These are phyloP conservation scores for Lineolata rhizophorae DNA, from an alignment of 495 filamentous ascomycete genomes.

Conservation along the genomic window DNA sequence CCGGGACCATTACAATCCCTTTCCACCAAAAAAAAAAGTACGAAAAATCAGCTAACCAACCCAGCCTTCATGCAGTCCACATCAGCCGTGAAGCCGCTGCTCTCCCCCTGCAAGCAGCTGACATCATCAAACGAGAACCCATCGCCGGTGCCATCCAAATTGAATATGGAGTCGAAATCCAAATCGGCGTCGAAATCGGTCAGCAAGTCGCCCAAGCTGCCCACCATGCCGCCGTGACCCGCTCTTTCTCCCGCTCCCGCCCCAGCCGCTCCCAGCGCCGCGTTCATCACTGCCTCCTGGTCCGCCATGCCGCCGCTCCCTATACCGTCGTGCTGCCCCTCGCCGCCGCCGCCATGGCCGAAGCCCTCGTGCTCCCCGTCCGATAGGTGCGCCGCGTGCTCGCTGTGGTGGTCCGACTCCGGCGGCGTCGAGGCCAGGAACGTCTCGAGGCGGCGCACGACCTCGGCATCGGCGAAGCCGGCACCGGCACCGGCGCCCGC, in stretches of 20 bases:
- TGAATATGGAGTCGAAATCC: conserved; percentile 18
- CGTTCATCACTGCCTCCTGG: too few relatives aligned
- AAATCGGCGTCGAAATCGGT: conserved; percentile 18
- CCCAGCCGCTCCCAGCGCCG: background rate
- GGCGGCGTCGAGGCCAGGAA: conserved; percentile 22
- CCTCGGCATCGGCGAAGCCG: conserved; percentile 15
- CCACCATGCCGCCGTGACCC: conserved; percentile 8
- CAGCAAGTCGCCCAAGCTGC: conserved; percentile 7
- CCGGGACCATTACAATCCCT: too few relatives aligned
- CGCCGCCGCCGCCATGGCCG: background rate
- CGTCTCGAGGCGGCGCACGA: conserved; percentile 15
- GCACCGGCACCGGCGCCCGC: background rate
- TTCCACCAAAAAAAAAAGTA: too few relatives aligned
- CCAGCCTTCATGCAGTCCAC: conserved; percentile 19
- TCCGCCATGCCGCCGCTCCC: too few relatives aligned
- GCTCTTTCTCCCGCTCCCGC: conserved; percentile 7
- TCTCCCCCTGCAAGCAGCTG: conserved; percentile 16
- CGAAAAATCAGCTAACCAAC: too few relatives aligned
- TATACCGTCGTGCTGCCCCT: background rate
- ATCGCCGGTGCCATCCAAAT: conserved; percentile 12
- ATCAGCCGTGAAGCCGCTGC: conserved; percentile 17
- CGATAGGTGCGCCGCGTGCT: too few relatives aligned
- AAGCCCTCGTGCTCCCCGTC: too few relatives aligned
- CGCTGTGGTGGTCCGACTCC: conserved; percentile 10
- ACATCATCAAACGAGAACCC: conserved; percentile 4